Conservation (phyloP, 768 basidiomycete species). For the Tricholoma sp. region DNA sequence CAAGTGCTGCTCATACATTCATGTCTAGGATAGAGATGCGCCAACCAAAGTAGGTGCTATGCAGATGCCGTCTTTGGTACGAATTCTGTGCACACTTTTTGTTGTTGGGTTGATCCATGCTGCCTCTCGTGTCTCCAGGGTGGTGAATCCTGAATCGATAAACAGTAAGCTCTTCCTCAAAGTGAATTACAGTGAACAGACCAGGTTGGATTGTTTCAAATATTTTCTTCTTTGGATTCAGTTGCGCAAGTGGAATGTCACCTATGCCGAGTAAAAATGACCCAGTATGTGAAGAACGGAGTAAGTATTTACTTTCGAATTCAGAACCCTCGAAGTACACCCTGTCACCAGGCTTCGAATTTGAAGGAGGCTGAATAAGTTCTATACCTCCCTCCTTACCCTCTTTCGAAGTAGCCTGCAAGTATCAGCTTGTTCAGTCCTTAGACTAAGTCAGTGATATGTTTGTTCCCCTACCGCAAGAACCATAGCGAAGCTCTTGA, state of each 20-base stretch:
- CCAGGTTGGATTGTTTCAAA: constrained; percentile 96
- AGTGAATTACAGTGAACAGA: constrained; percentile 17
- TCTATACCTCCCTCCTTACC: constrained; percentile 90
- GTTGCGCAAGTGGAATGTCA: constrained; percentile 66
- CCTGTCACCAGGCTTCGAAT: constrained; percentile 85
- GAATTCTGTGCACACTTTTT: constrained; percentile 75
- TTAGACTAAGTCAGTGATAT: constrained; percentile 16
- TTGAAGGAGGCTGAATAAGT: constrained; percentile 81
- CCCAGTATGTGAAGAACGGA: background rate
- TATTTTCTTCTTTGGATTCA: constrained; percentile 99
- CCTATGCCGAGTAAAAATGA: constrained; percentile 27
- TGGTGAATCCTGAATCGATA: constrained; percentile 65
- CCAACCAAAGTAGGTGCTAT: constrained; percentile 77
- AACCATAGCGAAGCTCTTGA: constrained; percentile 98
- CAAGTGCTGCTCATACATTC: background rate
- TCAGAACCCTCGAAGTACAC: constrained; percentile 93
- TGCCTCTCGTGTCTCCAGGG: constrained; percentile 81
- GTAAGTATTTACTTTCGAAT: constrained; percentile 57
- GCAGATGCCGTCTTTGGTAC: constrained; percentile 83
- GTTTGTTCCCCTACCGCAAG: constrained; percentile 66
- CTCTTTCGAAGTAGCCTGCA: constrained; percentile 83
- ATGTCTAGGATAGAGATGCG: constrained; percentile 78
- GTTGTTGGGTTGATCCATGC: constrained; percentile 89
- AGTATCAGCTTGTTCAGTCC: background rate
- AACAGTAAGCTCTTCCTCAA: constrained; percentile 1